phyloP scores from a whole-genome alignment of 257 asterid species.

The Cinchona pubescens region DNA sequence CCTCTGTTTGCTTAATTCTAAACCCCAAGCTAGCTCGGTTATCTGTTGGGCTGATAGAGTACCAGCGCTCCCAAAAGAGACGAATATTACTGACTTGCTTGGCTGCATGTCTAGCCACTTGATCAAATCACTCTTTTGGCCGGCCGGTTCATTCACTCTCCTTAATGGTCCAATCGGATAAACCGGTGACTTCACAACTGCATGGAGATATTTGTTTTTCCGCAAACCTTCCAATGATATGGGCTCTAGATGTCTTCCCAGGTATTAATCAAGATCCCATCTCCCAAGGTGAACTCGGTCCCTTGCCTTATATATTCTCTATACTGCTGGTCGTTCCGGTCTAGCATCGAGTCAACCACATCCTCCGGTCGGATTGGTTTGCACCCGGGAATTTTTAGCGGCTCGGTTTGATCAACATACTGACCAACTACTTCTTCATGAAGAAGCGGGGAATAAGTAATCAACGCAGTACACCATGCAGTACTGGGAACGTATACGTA shows the following conservation, averaged over 20 bases:
- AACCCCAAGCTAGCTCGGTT: constrained; percentile 58
- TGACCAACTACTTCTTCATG: constrained; percentile 43
- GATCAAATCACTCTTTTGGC: constrained; percentile 1
- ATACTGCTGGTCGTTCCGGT: constrained; percentile 50
- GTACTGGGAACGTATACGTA: constrained; percentile 39
- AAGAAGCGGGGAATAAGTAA: constrained; percentile 49
- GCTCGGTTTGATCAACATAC: constrained; percentile 38
- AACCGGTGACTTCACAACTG: constrained; percentile 37
- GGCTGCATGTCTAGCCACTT: constrained; percentile 62
- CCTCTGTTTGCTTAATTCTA: constrained; percentile 53
- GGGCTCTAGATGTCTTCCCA: constrained; percentile 60
- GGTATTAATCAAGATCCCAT: constrained; percentile 64
- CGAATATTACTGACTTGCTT: constrained; percentile 47
- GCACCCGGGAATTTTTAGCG: constrained; percentile 59
- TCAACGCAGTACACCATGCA: constrained; percentile 56
- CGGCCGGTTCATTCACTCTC: constrained; percentile 27
- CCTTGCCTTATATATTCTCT: constrained; percentile 33
- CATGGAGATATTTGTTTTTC: constrained; percentile 28
- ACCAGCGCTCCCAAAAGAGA: constrained; percentile 76
- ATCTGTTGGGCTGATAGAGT: constrained; percentile 38
- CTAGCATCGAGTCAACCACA: constrained; percentile 61
- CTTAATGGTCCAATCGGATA: constrained; percentile 59
- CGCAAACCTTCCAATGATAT: constrained; percentile 43
- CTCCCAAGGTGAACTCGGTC: constrained; percentile 19
- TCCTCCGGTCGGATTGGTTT: constrained; percentile 63